Base-by-base conservation (phyloP, 1,284 basidiomycete genomes). In the Gymnopus androsaceus region DNA sequence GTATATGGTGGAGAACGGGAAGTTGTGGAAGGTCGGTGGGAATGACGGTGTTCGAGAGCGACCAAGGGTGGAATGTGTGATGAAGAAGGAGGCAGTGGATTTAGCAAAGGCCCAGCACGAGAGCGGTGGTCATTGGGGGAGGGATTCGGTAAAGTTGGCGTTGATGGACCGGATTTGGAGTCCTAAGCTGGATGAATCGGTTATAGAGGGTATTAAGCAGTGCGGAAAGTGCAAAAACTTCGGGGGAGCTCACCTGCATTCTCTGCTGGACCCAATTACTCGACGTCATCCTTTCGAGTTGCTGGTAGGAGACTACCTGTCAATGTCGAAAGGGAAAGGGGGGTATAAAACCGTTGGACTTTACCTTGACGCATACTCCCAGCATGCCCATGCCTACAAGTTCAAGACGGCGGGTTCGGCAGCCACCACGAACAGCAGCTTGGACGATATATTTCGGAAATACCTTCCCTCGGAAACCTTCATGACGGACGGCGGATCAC, bases 401-500 rank as follows among this genome's bases (percentile, higher is more conserved):
- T 60, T 62, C 40, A 69, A 69, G 44, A 62, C 59, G 0, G 55
- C 62, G 12, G 61, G 68, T 15, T 61, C 64, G 0, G 66, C 55
- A 6, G 65, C 65, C 25, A 67, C 68, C 3, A 71, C 70, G 7
- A 58, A 60, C 0, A 51, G 62, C 0, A 54, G 60, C 0, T 61
- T 75, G 0, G 19, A 50, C 0, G 5, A 58, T 1, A 70, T 77
- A 1, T 65, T 60, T 30, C 34, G 64, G 0, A 45, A 30, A 0
- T 73, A 66, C 45, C 33, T 58, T 0, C 33, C 66, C 4, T 57
- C 68, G 0, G 69, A 76, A n/a, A 64, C 63, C 0, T 65, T 77
- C 59, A 74, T 75, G 71, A 62, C 68, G 0, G 73, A 79, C 30
- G 67, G 73, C 0, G 72, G 76, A 0, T 61, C 61, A 1, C 72